These are phyloP conservation scores for Plenodomus tracheiphilus DNA, from an alignment of 2,329 filamentous ascomycete species.

Conservation along the genomic window DNA sequence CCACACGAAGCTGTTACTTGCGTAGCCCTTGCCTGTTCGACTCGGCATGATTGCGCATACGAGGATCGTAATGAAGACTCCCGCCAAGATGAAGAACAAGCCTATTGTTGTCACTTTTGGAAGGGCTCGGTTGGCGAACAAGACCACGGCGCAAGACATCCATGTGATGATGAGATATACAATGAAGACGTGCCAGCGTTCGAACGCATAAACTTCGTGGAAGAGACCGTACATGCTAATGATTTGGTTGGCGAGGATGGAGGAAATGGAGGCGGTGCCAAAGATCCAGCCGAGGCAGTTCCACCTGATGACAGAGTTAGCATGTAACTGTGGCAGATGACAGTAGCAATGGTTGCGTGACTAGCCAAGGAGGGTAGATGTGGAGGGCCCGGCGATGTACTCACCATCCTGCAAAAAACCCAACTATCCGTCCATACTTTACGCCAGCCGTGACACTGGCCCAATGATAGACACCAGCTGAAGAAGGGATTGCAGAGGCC, in stretches of 20 bases:
- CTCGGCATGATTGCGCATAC: slow-evolving; percentile 60
- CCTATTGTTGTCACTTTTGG: slow-evolving; percentile 60
- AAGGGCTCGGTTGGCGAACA: slow-evolving; percentile 60
- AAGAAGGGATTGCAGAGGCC: slow-evolving; percentile 50
- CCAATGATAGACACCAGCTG: slow-evolving; percentile 57
- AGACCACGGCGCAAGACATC: slow-evolving; percentile 50
- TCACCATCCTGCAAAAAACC: slow-evolving; percentile 56
- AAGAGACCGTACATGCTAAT: slow-evolving; percentile 55
- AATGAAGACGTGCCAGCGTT: slow-evolving; percentile 58
- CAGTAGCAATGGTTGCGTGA: too few relatives aligned
- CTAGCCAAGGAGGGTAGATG: too few relatives aligned
- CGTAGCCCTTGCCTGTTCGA: slow-evolving; percentile 48
- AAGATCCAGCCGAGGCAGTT: slow-evolving; percentile 57
- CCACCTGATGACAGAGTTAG: slow-evolving; percentile 43
- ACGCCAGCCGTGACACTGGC: slow-evolving; percentile 53
- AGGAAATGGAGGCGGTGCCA: slow-evolving; percentile 47
- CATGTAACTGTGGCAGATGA: neutral
- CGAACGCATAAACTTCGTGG: slow-evolving; percentile 50
- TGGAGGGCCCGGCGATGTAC: slow-evolving; percentile 2
- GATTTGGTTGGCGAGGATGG: slow-evolving; percentile 51
- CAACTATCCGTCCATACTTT: slow-evolving; percentile 51
- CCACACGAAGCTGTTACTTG: slow-evolving; percentile 50
- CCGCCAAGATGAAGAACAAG: slow-evolving; percentile 56
- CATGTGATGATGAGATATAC: slow-evolving; percentile 54
- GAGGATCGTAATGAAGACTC: slow-evolving; percentile 59